Evolutionary conservation across 1,139 yeast genomes (phyloP).

Genomic region (Pichia sp.): DNA sequence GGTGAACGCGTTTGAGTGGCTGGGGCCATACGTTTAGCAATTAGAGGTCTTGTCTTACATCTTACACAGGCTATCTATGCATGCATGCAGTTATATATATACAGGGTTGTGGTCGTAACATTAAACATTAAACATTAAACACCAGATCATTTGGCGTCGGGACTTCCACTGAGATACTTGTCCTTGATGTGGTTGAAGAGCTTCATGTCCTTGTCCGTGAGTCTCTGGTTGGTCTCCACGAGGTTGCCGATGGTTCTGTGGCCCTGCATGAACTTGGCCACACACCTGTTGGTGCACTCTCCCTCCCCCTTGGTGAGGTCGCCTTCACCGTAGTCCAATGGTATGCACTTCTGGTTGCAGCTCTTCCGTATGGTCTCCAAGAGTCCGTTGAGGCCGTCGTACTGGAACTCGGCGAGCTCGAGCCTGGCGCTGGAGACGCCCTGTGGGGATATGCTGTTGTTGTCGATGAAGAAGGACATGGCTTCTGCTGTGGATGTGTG

Average conservation of each 20-base stretch:
- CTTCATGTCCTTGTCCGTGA: slow-evolving; percentile 25
- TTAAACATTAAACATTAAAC: too few species aligned
- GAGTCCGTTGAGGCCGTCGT: slow-evolving; percentile 66
- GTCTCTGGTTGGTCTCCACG: slow-evolving; percentile 32
- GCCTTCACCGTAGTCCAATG: slow-evolving; percentile 71
- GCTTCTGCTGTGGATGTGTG: neutral
- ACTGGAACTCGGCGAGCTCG: slow-evolving; percentile 72
- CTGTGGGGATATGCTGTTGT: slow-evolving; percentile 31
- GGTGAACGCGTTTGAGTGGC: too few species aligned
- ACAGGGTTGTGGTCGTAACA: too few species aligned
- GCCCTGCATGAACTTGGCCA: slow-evolving; percentile 65
- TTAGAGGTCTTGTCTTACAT: too few species aligned
- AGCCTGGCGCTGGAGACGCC: slow-evolving; percentile 68
- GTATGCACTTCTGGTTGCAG: slow-evolving; percentile 59
- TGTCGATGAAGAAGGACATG: slow-evolving; percentile 67
- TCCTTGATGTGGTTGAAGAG: slow-evolving; percentile 28
- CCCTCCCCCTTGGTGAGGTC: slow-evolving; percentile 79
- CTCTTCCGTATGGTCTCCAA: slow-evolving; percentile 32
- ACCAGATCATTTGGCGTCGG: too few species aligned
- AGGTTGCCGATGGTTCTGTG: slow-evolving; percentile 60
- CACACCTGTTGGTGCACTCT: slow-evolving; percentile 77
- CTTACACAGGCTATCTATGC: too few species aligned
- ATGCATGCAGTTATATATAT: neutral
- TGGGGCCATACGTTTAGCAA: too few species aligned
- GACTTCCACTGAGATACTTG: slow-evolving; percentile 16